Evolutionary conservation across 164 flowering plant species (phyloP), one percentile per base, ranked within the genome.

Genomic region (Akebia trifoliata): DNA sequence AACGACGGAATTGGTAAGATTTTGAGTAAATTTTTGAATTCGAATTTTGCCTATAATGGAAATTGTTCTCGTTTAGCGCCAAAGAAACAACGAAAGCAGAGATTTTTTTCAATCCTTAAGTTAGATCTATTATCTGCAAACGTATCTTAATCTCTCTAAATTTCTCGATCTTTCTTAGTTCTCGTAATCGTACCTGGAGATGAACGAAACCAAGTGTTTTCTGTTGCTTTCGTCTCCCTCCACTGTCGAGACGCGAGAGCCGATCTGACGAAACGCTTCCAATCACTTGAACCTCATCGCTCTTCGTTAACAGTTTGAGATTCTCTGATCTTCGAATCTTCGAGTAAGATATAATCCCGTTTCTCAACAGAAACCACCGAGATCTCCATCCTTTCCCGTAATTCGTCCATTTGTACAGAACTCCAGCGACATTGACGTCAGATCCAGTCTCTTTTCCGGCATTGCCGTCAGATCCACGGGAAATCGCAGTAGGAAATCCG

Each of bases 311-410:
- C 1, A 61, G 64, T 39, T 56, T 60, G 2, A 62, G 58, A 45
- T 47, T 69, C 48, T 81, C 85, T 36, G 81, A 73, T 25, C 77
- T 69, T 25, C 72, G 85, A 53, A 75, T 74, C 78, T 85, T 88
- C 25, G 88, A 79, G 64, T 92, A 92, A 10, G 98, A 84, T 0
- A 92, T 61, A 17, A 83, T 80, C 9, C 93, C 96, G 56, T 82
- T 76, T 28, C 75, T 65, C 38, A 89, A 71, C 7, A 74, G 29
- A 52, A 91, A 91, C 95, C 96, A 91, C 49, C 98, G 66, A 48
- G 87, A 83, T 78, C 95, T 82, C 98, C 98, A 92, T 2, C 98
- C 98, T 66, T 88, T 92, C 11, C 87, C 76, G 78, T 81, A 92
- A 76, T 92, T 92, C 18, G 95, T 86, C 98, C 98, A 92, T 72